Evolutionary conservation across 441 rosid genomes (phyloP), one percentile per base, ranked within the genome.

Genomic region (Hypseocharis bilobata): DNA sequence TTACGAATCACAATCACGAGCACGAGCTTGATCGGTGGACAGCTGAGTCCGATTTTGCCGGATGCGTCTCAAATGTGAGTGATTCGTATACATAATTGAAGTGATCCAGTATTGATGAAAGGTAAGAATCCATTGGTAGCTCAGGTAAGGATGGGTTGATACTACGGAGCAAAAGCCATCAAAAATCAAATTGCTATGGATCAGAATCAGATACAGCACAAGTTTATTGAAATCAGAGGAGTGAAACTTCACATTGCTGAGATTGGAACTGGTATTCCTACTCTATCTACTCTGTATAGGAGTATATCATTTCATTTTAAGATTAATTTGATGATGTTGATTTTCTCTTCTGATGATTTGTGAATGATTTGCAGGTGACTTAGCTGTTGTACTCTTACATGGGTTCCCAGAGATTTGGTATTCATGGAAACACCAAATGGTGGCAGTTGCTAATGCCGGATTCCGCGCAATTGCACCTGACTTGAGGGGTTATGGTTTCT

Each of bases 321-420:
- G 0, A 20, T 25, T 29, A 42, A 38, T 44, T 38, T 1, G 13
- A 26, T 22, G 19, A 44, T 36, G 8, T 2, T 10, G 27, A 29
- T 36, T 34, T 28, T 23, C 3, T 30, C 27, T 22, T 38, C 29
- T 20, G 19, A 23, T 4, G 16, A n/a, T n/a, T n/a, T n/a, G n/a
- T n/a, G n/a, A n/a, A n/a, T n/a, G n/a, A n/a, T n/a, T n/a, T 17
- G 56, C 76, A 78, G 83, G 81, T 57, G 40, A 78, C 16, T 52
- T 17, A 19, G 78, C 7, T 27, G 78, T 77, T 57, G 19, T 77
- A 3, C 78, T 84, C 72, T n/a, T 80, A 23, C 86, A 84, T 16
- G 86, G 88, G 6, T 84, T 84, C 68, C 88, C 85, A 1, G 80
- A 84, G 62, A 72, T 77, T 22, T 84, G 86, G 88, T 82, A 78